Percentiles rank a stretch among this genome's conserved stretches.
Conservation (phyloP, 1,284 basidiomycete species). For the Boletus sp. region DNA sequence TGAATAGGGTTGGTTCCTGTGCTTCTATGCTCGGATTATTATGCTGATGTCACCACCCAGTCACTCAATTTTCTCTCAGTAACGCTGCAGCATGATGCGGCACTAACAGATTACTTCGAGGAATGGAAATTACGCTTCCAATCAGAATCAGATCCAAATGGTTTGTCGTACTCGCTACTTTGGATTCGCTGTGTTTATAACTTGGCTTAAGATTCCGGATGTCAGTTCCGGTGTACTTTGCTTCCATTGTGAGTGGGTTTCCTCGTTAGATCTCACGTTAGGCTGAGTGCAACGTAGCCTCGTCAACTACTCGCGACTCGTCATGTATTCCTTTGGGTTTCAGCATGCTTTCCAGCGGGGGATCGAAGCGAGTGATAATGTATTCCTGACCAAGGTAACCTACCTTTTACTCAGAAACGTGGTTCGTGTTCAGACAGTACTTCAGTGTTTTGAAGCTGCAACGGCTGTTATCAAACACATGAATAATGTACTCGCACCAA, state of each 20-base stretch:
- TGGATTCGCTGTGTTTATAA: not conserved
- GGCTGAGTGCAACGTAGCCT: conserved; percentile 50
- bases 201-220: conserved; percentile 53
- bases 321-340: conserved; percentile 86
- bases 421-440: not conserved
- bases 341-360: conserved; percentile 79
- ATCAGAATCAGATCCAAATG: conserved; percentile 56
- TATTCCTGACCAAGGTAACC: conserved; percentile 71
- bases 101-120: conserved; percentile 59
- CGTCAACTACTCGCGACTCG: conserved; percentile 76
- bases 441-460: conserved; percentile 68
- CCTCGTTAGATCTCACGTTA: not conserved
- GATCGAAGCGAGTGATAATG: conserved; percentile 59
- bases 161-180: conserved; percentile 34
- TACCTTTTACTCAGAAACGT: not conserved
- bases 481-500: conserved; percentile 67
- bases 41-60: conserved; percentile 39
- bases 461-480: conserved; percentile 68
- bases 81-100: conserved; percentile 61
- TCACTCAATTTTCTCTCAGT: conserved; percentile 67
- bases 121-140: conserved; percentile 66
- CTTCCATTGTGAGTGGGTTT: conserved; percentile 67
- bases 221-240: conserved; percentile 65
- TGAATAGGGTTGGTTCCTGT: conserved; percentile 61
- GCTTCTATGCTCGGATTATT: not conserved